Evolutionary conservation across 441 rosid species (phyloP).

Genomic region (Corymbia citriodora): DNA sequence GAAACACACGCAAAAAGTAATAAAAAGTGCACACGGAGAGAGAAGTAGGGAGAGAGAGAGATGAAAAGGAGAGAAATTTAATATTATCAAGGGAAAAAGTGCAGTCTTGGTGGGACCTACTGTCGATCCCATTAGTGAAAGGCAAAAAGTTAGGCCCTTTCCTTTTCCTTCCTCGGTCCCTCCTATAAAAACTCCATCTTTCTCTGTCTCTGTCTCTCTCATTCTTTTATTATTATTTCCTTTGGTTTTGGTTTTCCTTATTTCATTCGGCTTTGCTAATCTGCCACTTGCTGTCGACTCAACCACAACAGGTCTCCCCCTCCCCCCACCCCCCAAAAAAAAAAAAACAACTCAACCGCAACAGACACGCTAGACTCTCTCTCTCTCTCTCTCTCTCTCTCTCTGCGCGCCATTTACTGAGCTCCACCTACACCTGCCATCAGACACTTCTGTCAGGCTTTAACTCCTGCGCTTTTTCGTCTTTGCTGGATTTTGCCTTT

Average conservation of each 20-base stretch:
- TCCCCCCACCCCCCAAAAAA: not conserved
- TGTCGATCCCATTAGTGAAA: constrained; percentile 22
- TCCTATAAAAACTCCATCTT: not conserved
- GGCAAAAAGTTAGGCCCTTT: constrained; percentile 12
- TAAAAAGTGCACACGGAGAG: constrained; percentile 40
- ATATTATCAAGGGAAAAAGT: not conserved
- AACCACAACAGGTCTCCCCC: too few species aligned
- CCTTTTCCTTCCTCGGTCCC: constrained; percentile 6
- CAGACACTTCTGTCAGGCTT: not conserved
- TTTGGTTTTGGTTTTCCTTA: not conserved
- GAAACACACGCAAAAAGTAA: not conserved
- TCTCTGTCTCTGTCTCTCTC: not conserved
- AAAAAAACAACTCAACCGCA: not conserved
- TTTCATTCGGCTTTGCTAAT: not conserved
- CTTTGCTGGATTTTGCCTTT: not conserved
- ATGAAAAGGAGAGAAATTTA: not conserved
- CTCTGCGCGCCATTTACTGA: not conserved
- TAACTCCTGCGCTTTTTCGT: not conserved
- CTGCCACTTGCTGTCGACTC: not conserved
- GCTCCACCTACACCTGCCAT: not conserved
- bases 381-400: not conserved
- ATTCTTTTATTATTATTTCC: not conserved
- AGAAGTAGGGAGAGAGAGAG: constrained; percentile 4
- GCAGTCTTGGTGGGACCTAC: constrained; percentile 29
- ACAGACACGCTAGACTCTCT: not conserved